Percentiles rank a stretch among this genome's conserved stretches.
Conservation (phyloP, 2,329 filamentous ascomycete species). For the Trichoderma guizhouense region DNA sequence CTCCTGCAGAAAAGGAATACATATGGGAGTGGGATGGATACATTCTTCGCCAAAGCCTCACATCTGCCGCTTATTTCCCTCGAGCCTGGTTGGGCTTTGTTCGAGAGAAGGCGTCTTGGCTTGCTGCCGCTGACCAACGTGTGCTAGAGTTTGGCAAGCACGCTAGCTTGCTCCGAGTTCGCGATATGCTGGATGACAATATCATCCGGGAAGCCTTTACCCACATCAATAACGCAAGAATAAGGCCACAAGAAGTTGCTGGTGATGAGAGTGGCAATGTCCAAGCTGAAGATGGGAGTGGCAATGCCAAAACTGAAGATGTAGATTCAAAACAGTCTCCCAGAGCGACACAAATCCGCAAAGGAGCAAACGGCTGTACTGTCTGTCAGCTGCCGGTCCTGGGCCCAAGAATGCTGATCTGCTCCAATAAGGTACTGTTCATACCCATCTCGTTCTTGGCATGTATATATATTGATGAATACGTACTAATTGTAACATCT, state of each 20-base stretch:
- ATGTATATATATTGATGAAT: neutral
- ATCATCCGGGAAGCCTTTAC: conserved; percentile 42
- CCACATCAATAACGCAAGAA: conserved; percentile 43
- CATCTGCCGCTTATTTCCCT: conserved; percentile 50
- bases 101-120: conserved; percentile 49
- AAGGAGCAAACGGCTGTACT: conserved; percentile 44
- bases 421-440: conserved; percentile 46
- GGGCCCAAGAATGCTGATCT: conserved; percentile 47
- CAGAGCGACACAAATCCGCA: conserved; percentile 37
- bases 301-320: conserved; percentile 18
- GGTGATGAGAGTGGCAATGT: conserved; percentile 18
- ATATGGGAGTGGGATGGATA: conserved; percentile 58
- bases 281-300: conserved; percentile 17
- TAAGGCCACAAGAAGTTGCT: conserved; percentile 22
- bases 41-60: conserved; percentile 49
- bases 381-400: conserved; percentile 48
- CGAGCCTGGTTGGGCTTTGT: conserved; percentile 52
- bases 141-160: conserved; percentile 56
- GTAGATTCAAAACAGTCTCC: conserved; percentile 28
- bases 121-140: conserved; percentile 46
- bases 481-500: neutral
- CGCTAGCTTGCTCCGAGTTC: conserved; percentile 47
- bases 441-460: neutral
- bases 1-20: conserved; percentile 53
- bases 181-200: conserved; percentile 45